Base-by-base conservation (phyloP, 2,329 filamentous ascomycete genomes). In the Hirsutella thompsonii region DNA sequence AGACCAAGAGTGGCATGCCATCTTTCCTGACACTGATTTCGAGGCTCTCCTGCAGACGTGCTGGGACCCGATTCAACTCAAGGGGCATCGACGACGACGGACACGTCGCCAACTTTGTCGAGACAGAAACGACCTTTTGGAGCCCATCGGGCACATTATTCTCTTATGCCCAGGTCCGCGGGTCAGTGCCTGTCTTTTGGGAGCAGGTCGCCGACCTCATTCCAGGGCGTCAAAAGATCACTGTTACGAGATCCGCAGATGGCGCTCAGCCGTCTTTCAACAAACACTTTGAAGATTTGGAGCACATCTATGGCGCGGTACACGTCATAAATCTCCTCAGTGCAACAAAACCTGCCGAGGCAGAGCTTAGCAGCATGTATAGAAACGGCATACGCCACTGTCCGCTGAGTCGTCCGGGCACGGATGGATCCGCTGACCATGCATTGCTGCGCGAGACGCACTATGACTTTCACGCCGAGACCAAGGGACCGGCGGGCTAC, bases 81-180 rank as follows among this genome's bases (percentile, higher is more conserved):
- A 76, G 92, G 50, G 92, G 92, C 32, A 94, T 98, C 48, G 92
- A 98, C 55, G 92, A 98, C 57, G 88, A 96, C 55, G 92, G 92
- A 13, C 87, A 96, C 52, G 92, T 96, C 21, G 89, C 92, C 45
- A 98, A 98, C 60, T 98, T 94, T 61, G 92, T 96, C n/a, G 92
- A 98, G 61, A 92, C 88, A 0, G 92, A 98, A 62, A 94, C 88
- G 0, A 79, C 90, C 33, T 89, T 93, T 55, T 94, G 85, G 82
- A 82, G 81, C 50, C 83, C 84, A 1, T 76, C 78, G 1, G 76
- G 77, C 3, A 66, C 87, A 6, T 78, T 87, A 42, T 96, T 96
- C 57, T 96, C 92, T 0, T 98, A 95, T 59, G 86, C 81, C 2
- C 92, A 98, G 61, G 77, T 93, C 20, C 77, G 92, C 52, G 92